Percentiles rank a stretch among this genome's conserved stretches.
These are phyloP conservation scores for Gyromitra esculenta DNA, from an alignment of 2,329 filamentous ascomycete species.

Conservation along the genomic window DNA sequence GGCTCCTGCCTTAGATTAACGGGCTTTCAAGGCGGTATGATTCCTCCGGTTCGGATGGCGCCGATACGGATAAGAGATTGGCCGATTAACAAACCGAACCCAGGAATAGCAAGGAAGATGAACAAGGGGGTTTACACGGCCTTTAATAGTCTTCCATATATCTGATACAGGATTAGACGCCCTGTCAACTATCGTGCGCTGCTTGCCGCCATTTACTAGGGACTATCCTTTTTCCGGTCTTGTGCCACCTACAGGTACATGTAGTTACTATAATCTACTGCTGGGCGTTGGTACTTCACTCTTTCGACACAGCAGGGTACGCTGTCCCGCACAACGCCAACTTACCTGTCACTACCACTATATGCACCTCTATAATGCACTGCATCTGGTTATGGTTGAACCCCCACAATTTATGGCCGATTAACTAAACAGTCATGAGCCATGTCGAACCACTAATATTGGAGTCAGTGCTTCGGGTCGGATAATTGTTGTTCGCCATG, in stretches of 20 bases:
- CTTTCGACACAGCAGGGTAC: neutral
- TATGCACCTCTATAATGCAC: neutral
- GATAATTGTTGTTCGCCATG: slow-evolving; percentile 15
- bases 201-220: neutral
- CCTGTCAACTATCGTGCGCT: neutral
- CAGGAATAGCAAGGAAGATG: slow-evolving; percentile 3
- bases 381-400: slow-evolving; percentile 3
- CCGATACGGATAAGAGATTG: slow-evolving; percentile 29
- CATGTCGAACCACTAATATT: slow-evolving; percentile 31
- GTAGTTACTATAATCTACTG: neutral
- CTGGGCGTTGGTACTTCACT: neutral
- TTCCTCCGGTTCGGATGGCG: slow-evolving; percentile 1
- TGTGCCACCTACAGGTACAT: neutral
- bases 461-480: slow-evolving; percentile 13
- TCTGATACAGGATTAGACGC: slow-evolving; percentile 37
- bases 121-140: slow-evolving; percentile 13
- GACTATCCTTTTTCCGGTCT: neutral
- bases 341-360: neutral
- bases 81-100: neutral
- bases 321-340: slow-evolving; percentile 9
- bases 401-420: slow-evolving; percentile 33
- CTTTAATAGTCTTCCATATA: slow-evolving; percentile 39
- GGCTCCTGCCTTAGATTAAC: neutral
- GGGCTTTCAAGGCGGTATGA: slow-evolving; percentile 6
- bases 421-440: neutral